A percentile compares a stretch with the other conserved stretches of the same genome.
These are phyloP conservation scores for Graphiopsis chlorocephala DNA, from an alignment of 2,329 filamentous ascomycete genomes.

Conservation along the genomic window DNA sequence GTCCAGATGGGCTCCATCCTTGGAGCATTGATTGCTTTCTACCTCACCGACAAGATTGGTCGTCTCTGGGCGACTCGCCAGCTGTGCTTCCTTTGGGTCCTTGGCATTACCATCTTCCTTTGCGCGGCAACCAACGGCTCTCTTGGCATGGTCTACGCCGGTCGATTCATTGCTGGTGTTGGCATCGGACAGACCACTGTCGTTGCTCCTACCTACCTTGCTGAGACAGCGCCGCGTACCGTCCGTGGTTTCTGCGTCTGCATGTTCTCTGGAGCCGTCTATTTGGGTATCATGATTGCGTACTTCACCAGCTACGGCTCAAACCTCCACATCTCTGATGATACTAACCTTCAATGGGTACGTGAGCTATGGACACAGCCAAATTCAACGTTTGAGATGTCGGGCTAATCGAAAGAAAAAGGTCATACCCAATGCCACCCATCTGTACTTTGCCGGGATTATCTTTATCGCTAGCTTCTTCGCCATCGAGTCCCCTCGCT, in stretches of 20 bases:
- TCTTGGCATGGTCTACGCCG: constrained; percentile 37
- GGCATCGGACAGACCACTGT: constrained; percentile 52
- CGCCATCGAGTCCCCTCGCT: constrained; percentile 33
- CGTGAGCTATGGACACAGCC: too few species aligned
- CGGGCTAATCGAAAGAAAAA: too few species aligned
- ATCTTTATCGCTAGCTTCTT: constrained; percentile 64
- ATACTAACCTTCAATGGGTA: constrained; percentile 44
- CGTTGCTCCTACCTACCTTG: constrained; percentile 60
- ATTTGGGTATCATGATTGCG: constrained; percentile 60
- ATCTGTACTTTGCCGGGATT: constrained; percentile 72
- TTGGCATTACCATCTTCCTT: constrained; percentile 41
- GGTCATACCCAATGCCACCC: constrained; percentile 68
- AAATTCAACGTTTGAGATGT: too few species aligned
- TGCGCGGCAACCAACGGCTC: constrained; percentile 40
- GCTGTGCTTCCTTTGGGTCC: constrained; percentile 29
- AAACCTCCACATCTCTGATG: constrained; percentile 50
- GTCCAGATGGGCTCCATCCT: constrained; percentile 75
- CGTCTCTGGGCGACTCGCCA: constrained; percentile 32
- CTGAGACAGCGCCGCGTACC: constrained; percentile 43
- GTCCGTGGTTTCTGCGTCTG: constrained; percentile 65
- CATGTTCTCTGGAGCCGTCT: constrained; percentile 68
- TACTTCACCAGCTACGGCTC: constrained; percentile 67
- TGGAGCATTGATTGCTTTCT: constrained; percentile 60
- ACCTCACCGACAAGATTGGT: constrained; percentile 33
- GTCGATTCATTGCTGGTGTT: constrained; percentile 41